Conservation (phyloP, 2,329 filamentous ascomycete species). For the Emericellopsis atlantica region DNA sequence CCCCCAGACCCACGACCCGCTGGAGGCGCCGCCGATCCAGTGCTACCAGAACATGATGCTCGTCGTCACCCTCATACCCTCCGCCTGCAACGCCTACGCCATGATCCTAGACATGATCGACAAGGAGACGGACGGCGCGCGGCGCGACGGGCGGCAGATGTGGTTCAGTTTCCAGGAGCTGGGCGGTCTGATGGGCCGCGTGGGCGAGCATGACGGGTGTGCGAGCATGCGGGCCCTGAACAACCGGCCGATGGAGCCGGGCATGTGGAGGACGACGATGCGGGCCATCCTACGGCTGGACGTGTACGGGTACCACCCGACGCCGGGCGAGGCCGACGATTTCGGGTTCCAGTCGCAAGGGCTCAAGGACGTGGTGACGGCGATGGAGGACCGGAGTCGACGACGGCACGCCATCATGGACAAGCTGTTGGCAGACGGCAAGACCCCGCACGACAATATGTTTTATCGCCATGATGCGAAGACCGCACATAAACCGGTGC, state of each 20-base stretch:
- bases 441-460: conserved; percentile 7
- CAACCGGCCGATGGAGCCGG: conserved; percentile 33
- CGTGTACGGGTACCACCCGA: conserved; percentile 36
- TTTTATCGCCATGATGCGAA: conserved; percentile 9
- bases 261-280: conserved; percentile 39
- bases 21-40: conserved; percentile 27
- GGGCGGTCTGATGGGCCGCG: conserved; percentile 23
- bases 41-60: conserved; percentile 47
- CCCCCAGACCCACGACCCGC: conserved; percentile 18
- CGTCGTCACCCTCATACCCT: conserved; percentile 42
- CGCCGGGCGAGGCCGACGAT: conserved; percentile 2
- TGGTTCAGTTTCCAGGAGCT: conserved; percentile 31
- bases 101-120: conserved; percentile 42
- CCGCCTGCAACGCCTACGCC: conserved; percentile 44
- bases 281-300: conserved; percentile 42
- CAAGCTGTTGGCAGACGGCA: conserved; percentile 25
- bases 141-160: conserved; percentile 24
- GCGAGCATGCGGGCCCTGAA: conserved; percentile 18
- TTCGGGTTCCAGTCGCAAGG: conserved; percentile 26
- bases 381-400: conserved; percentile 37
- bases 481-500: conserved; percentile 8
- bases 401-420: conserved; percentile 37
- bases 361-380: conserved; percentile 38
- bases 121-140: conserved; percentile 30
- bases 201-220: conserved; percentile 11